Base-by-base conservation (phyloP, 2,329 filamentous ascomycete species). In the Orbilia oligospora region DNA sequence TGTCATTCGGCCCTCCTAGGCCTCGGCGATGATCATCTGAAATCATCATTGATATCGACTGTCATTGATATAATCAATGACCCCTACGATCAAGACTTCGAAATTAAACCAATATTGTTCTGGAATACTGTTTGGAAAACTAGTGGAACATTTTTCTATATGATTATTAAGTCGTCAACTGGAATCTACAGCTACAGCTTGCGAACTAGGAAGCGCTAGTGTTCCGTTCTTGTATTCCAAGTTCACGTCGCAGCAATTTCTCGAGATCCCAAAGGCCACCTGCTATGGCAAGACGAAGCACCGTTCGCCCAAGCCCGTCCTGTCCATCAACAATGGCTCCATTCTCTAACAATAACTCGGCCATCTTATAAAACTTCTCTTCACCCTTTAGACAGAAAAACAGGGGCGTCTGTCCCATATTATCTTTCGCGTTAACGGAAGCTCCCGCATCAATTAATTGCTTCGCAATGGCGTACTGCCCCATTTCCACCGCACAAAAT, bases 381-480 rank as follows among this genome's bases (percentile, higher is more conserved):
- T 63, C 69, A 20, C 24, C 27, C 14, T 51, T 49, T 12, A 65
- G 22, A 38, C 56, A 71, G 8, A 65, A 38, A 46, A 71, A 71
- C 18, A 71, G 36, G 22, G 56, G 56, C 3, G 69, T 71, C 46
- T 65, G 24, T n/a, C 61, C 71, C 16, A 61, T 24, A 16, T 14
- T 61, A 8, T 68, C 63, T 38, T n/a, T 49, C 5, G 48, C 30
- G 46, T 75, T 51, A n/a, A 75, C 61, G 36, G 65, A 38, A 14
- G 71, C 71, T 20, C 71, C 71, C 20, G 61, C 63, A 51, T 68
- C 71, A n/a, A 75, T 33, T 18, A 75, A 33, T 22, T 67, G 44
- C 9, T 61, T 53, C 38, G 71, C 51, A 10, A 61, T 55, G 10
- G 48, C 38, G 1, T 68, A 20, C 18, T 68, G 63, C 6, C 61